Conservation (phyloP, 2,329 filamentous ascomycete species). For the Mollisiaceae sp. region DNA sequence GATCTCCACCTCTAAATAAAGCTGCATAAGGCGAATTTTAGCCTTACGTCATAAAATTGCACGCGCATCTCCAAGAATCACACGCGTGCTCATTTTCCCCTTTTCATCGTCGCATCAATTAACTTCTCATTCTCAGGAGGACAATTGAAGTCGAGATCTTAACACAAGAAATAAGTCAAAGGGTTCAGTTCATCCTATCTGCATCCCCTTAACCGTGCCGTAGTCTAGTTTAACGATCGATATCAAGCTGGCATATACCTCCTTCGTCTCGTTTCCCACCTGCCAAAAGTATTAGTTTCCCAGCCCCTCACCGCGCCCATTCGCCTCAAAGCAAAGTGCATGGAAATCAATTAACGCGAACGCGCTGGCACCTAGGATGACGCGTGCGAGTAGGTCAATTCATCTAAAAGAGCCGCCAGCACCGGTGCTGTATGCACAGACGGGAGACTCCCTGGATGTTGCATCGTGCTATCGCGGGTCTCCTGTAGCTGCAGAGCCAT, state of each 20-base stretch:
- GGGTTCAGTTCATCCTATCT: conserved; percentile 8
- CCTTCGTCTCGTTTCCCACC: not conserved
- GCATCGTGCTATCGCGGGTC: not conserved
- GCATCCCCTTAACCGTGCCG: not conserved
- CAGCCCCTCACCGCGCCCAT: not conserved
- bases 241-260: conserved; percentile 4
- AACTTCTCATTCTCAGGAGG: not conserved
- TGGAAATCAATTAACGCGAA: conserved; percentile 3
- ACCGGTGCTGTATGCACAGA: not conserved
- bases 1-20: not conserved
- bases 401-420: conserved; percentile 2
- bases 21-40: conserved; percentile 3
- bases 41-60: not conserved
- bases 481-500: not conserved
- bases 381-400: not conserved
- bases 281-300: not conserved
- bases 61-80: not conserved
- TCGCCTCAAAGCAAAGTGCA: not conserved
- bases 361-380: not conserved
- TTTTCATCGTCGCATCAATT: not conserved
- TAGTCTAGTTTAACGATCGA: not conserved
- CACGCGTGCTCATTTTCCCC: not conserved
- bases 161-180: not conserved
- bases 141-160: not conserved
- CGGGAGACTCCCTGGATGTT: not conserved